phyloP scores from a whole-genome alignment of 768 basidiomycete genomes.

The Suillus bovinus region DNA sequence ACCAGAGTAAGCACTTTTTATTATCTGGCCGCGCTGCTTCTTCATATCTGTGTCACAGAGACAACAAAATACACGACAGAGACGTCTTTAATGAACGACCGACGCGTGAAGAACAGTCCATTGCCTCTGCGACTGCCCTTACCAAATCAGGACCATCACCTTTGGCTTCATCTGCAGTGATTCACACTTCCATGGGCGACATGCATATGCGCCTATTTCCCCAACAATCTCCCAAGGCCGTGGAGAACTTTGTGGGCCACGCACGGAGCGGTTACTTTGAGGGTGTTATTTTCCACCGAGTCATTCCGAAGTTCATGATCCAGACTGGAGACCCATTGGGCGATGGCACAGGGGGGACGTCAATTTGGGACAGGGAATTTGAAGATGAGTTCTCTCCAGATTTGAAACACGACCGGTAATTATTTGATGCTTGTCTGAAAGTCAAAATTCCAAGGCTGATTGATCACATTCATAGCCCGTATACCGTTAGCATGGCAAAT shows the following conservation, averaged over 20 bases:
- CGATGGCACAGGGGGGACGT: constrained; percentile 89
- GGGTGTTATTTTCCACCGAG: constrained; percentile 92
- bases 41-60: constrained; percentile 43
- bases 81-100: constrained; percentile 99
- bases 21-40: constrained; percentile 3
- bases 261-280: constrained; percentile 90
- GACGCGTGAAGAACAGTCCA: constrained; percentile 91
- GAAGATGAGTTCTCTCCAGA: constrained; percentile 93
- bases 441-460: not conserved
- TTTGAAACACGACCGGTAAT: constrained; percentile 85
- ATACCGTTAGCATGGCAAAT: constrained; percentile 95
- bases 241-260: constrained; percentile 97
- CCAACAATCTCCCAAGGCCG: constrained; percentile 88
- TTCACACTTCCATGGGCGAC: constrained; percentile 95
- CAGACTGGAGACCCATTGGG: constrained; percentile 96
- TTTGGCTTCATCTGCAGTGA: constrained; percentile 77
- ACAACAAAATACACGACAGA: constrained; percentile 84
- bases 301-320: constrained; percentile 98
- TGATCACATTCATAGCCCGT: constrained; percentile 60
- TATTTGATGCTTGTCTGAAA: not conserved
- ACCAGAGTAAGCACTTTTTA: constrained; percentile 68
- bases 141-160: constrained; percentile 61
- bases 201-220: constrained; percentile 91
- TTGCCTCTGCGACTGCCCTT: constrained; percentile 62
- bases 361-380: constrained; percentile 88